phyloP scores from a whole-genome alignment of 2,329 filamentous ascomycete genomes.

The Cephalotrichum gorgonifer region DNA sequence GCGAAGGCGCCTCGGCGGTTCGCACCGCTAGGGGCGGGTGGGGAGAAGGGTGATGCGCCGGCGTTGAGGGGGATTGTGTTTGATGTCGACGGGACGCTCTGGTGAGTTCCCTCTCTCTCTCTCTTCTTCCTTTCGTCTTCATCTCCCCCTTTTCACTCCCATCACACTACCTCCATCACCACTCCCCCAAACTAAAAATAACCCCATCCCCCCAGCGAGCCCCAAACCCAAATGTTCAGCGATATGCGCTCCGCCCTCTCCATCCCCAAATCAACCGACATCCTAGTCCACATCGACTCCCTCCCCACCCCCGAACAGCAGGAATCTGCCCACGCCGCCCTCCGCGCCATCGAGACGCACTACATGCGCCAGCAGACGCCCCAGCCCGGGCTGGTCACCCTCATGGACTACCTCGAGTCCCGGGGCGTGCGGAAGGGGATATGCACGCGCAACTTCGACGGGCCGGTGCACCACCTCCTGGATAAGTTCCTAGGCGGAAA shows the following conservation, averaged over 20 bases:
- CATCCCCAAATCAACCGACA: slow-evolving; percentile 67
- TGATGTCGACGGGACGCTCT: slow-evolving; percentile 91
- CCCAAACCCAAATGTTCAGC: slow-evolving; percentile 91
- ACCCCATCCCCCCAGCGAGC: slow-evolving; percentile 50
- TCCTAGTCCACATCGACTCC: slow-evolving; percentile 75
- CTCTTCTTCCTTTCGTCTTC: not conserved
- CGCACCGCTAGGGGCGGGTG: slow-evolving; percentile 38
- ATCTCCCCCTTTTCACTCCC: not conserved
- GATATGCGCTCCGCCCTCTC: slow-evolving; percentile 70
- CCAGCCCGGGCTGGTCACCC: slow-evolving; percentile 64
- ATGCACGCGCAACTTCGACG: slow-evolving; percentile 89
- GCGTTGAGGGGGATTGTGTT: slow-evolving; percentile 60
- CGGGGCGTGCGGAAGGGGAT: slow-evolving; percentile 65
- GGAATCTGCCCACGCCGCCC: slow-evolving; percentile 56
- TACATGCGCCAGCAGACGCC: slow-evolving; percentile 74
- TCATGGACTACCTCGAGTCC: slow-evolving; percentile 75
- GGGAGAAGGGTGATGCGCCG: slow-evolving; percentile 23
- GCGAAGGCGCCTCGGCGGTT: slow-evolving; percentile 32
- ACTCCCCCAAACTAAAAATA: not conserved
- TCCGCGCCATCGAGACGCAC: slow-evolving; percentile 68
- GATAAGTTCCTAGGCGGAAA: slow-evolving; percentile 56
- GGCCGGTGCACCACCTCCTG: slow-evolving; percentile 65
- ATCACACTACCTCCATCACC: not conserved
- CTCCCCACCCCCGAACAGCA: slow-evolving; percentile 52
- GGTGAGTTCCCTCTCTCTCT: slow-evolving; percentile 35